Evolutionary conservation across 1,284 basidiomycete species (phyloP), one percentile per base, ranked within the genome.

Genomic region (Cryptococcus hybrid): DNA sequence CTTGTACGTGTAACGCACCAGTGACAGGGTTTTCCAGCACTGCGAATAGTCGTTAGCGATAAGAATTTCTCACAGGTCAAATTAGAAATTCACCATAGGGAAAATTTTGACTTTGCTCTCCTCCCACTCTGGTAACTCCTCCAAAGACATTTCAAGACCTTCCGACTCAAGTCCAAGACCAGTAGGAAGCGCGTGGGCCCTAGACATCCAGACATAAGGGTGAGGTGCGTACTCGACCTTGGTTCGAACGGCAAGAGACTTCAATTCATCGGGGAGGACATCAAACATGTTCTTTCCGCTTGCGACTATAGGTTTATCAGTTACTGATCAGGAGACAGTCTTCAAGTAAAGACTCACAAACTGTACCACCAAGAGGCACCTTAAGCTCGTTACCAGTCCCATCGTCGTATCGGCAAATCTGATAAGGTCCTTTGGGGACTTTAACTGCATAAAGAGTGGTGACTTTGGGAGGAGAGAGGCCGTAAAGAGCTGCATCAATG

Each of bases 401-500:
- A 73, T 95, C 92, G 69, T 95, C 92, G 74, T 95, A 95, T 48
- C 88, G 79, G 57, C 86, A 84, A 1, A 81, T 81, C 80, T 94
- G 92, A 15, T 62, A 69, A 3, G 79, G 71, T 1, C 90, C 91
- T 34, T 81, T 64, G 0, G 92, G 92, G 0, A 93, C 87, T 1
- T 71, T 80, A 55, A 94, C 80, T 0, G 86, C 90, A 65, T 93
- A 92, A 8, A 96, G 84, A 0, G 92, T 91, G 2, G 92, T 96
- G 40, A 92, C 92, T 65, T 84, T 87, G 2, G 92, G 92, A n/a
- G 90, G 90, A 34, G 85, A 84, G 30, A 92, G 83, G 61, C 89
- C 86, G 76, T 95, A 96, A 35, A 95, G 78, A 0, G 92, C 92
- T 1, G 92, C 92, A 69, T 96, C 92, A 74, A 95, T 94, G 77